Evolutionary conservation across 139 green algal genomes (phyloP).

Genomic region (Chara braunii): DNA sequence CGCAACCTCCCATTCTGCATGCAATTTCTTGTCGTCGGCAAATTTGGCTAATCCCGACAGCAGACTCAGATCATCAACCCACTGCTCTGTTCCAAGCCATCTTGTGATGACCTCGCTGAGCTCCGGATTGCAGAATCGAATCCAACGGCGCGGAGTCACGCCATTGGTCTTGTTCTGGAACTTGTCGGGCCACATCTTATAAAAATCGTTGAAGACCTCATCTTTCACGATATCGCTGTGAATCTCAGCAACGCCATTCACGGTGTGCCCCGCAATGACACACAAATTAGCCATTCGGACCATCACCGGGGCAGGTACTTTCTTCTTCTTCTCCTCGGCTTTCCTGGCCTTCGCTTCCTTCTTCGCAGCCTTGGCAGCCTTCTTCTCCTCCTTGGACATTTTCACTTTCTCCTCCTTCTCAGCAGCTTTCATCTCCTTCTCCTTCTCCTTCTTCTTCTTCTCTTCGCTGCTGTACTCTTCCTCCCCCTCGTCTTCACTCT

Average conservation of each 20-base stretch:
- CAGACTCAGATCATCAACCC: conserved; percentile 63
- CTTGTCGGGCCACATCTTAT: conserved; percentile 67
- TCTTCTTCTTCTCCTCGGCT: conserved; percentile 10
- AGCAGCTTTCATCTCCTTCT: conserved; percentile 41
- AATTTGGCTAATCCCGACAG: conserved; percentile 18
- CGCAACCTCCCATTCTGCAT: conserved; percentile 69
- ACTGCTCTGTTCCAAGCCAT: conserved; percentile 76
- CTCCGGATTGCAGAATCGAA: conserved; percentile 94
- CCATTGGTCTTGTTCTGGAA: conserved; percentile 99
- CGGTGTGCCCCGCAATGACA: conserved; percentile 70
- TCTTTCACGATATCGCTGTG: conserved; percentile 92
- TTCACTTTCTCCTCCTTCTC: conserved; percentile 6
- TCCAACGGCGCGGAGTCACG: conserved; percentile 78
- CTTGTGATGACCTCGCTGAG: conserved; percentile 79
- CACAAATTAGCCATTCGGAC: conserved; percentile 93
- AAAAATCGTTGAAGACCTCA: conserved; percentile 85
- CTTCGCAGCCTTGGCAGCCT: conserved; percentile 4
- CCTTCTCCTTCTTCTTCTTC: conserved; percentile 17
- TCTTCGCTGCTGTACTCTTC: too few species aligned
- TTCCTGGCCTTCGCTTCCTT: conserved; percentile 1
- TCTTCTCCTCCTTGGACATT: conserved; percentile 10
- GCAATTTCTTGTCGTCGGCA: conserved; percentile 73
- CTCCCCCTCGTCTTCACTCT: too few species aligned
- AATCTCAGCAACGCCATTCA: conserved; percentile 89
- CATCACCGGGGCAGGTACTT: conserved; percentile 2